Conservation (phyloP, 768 basidiomycete genomes). For the Obba rivulosa region DNA sequence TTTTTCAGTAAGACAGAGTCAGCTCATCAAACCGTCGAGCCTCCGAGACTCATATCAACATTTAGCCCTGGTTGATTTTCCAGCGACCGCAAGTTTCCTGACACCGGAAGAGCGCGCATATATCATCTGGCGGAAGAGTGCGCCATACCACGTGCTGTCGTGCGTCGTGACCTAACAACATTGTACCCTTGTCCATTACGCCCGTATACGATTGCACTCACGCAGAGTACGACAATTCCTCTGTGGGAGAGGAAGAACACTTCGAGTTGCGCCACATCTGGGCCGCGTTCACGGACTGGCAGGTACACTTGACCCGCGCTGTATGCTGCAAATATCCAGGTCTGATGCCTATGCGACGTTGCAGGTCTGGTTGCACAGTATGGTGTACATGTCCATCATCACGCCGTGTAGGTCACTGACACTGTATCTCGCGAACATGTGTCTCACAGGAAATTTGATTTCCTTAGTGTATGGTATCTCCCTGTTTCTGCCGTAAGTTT, state of each 20-base stretch:
- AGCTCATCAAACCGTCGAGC: too few species aligned
- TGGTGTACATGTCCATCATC: conserved; percentile 54
- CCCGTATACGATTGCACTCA: too few species aligned
- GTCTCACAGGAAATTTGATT: not conserved
- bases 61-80: conserved; percentile 58
- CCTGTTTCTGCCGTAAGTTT: conserved; percentile 60
- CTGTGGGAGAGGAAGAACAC: conserved; percentile 56
- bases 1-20: conserved; percentile 36
- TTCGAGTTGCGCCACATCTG: conserved; percentile 49
- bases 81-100: conserved; percentile 53
- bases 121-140: conserved; percentile 54
- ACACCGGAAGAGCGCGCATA: conserved; percentile 55
- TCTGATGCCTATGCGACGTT: not conserved
- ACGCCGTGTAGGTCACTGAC: conserved; percentile 44
- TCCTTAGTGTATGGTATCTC: conserved; percentile 61
- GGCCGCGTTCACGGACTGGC: conserved; percentile 59
- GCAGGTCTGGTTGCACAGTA: conserved; percentile 37
- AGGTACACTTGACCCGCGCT: conserved; percentile 29
- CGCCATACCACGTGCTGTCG: conserved; percentile 16
- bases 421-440: not conserved
- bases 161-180: too few species aligned
- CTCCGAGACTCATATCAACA: not conserved
- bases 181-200: too few species aligned
- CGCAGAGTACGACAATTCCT: conserved; percentile 50
- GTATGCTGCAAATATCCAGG: conserved; percentile 6